Evolutionary conservation across 805 yeast genomes (phyloP), one percentile per base, ranked within the genome.

Genomic region (Torulaspora indica): DNA sequence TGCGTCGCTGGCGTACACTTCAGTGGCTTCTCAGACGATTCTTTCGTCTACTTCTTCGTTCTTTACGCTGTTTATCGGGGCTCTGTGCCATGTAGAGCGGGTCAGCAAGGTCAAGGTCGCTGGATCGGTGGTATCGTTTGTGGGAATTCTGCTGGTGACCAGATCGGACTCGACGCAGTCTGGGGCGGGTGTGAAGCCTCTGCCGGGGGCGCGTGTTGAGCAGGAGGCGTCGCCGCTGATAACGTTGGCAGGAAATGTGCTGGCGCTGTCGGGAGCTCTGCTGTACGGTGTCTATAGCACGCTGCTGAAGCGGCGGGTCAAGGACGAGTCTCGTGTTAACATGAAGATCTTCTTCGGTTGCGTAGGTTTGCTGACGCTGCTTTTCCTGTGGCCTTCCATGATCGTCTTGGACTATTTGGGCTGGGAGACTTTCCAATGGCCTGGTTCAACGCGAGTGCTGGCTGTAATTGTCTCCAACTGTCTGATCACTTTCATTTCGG

Each of bases 1-100:
- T 65, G 87, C 95, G 0, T 81, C 95, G 15, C 71, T 93, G 41
- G 76, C 84, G 18, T 93, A 83, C 64, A 93, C 98, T 0, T 81
- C 90, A 9, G 98, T 93, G 15, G 95, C 95, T 2, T 83, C 93
- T 10, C 97, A 95, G 57, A 93, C 98, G 2, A 91, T 93, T 18
- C 67, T 93, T 31, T 85, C 96, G 13, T 85, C 96, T 29, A 90
- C 98, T 0, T 83, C 95, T 4, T 85, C 96, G 6, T 89, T 93
- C 61, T 93, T 93, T 76, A 93, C 98, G 0, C 73, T 93, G 31
- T 54, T 90, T 1, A 75, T 91, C 7, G 98, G 98, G 1, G 78
- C 81, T 42, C 51, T 85, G 20, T 81, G 80, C 46, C 71, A 81
- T 24, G 77, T 89, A 1, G 98, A 91, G 63, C 66, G 64, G 22